Conservation (phyloP, 495 filamentous ascomycete species). For the Geopyxis carbonaria region DNA sequence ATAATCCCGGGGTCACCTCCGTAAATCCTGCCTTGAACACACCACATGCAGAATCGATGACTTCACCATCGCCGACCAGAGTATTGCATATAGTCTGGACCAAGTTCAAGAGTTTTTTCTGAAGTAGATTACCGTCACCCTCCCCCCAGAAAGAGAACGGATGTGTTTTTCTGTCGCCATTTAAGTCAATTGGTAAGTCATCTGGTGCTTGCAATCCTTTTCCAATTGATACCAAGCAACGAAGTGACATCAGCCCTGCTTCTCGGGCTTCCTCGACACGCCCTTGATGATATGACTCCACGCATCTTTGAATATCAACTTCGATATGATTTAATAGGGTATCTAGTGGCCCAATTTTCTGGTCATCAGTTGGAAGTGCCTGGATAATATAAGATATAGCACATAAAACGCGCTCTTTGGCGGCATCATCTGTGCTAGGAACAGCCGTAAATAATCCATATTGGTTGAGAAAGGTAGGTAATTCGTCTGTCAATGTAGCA, state of each 20-base stretch:
- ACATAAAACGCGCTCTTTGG: conserved; percentile 66
- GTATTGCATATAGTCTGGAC: conserved; percentile 30
- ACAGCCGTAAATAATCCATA: conserved; percentile 47
- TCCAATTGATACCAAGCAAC: conserved; percentile 60
- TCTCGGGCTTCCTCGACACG: conserved; percentile 25
- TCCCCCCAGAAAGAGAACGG: conserved; percentile 42
- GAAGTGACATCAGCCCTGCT: conserved; percentile 46
- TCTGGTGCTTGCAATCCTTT: conserved; percentile 59
- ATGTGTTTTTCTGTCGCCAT: conserved; percentile 28
- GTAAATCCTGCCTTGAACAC: conserved; percentile 64
- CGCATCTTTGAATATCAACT: conserved; percentile 37
- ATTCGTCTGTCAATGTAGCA: conserved; percentile 47
- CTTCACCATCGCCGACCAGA: conserved; percentile 45
- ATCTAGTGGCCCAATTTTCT: conserved; percentile 44
- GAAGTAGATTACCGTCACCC: conserved; percentile 36
- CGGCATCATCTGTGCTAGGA: conserved; percentile 44
- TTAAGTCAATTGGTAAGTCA: conserved; percentile 52
- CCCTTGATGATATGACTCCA: conserved; percentile 19
- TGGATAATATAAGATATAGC: conserved; percentile 76
- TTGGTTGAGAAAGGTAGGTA: conserved; percentile 60
- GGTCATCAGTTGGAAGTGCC: conserved; percentile 45
- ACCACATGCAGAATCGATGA: conserved; percentile 59
- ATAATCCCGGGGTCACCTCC: conserved; percentile 56
- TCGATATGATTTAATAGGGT: conserved; percentile 50
- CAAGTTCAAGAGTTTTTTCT: conserved; percentile 41